phyloP scores from a whole-genome alignment of 2,329 filamentous ascomycete genomes.

The Venturia aucupariae region DNA sequence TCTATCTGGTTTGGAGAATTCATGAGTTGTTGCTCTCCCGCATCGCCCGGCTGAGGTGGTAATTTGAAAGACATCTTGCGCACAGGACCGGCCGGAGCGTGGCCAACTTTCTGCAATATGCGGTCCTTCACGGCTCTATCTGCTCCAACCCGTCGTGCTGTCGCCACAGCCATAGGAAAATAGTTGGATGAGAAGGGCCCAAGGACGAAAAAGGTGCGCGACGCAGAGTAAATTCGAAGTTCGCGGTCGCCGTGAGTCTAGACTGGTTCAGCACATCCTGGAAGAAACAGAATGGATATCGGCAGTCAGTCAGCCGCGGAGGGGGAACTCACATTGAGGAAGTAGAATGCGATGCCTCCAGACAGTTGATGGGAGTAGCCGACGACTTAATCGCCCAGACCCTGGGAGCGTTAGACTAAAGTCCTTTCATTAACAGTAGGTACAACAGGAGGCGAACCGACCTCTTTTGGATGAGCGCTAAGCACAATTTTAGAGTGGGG shows the following conservation, averaged over 20 bases:
- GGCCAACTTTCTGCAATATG: not conserved
- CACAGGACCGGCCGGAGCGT: not conserved
- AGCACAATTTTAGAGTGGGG: conserved; percentile 7
- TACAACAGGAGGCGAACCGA: conserved; percentile 4
- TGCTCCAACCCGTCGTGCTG: conserved; percentile 9
- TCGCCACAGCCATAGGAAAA: conserved; percentile 13
- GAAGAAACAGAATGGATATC: not conserved
- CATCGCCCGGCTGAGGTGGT: conserved; percentile 4
- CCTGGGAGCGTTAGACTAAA: not conserved
- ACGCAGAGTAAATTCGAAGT: not conserved
- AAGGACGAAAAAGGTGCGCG: not conserved
- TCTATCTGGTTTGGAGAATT: not conserved
- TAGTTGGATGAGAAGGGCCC: not conserved
- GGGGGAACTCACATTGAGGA: not conserved
- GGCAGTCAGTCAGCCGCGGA: not conserved
- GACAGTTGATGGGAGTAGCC: not conserved
- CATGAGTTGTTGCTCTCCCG: not conserved
- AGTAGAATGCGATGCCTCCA: not conserved
- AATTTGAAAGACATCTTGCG: conserved; percentile 10
- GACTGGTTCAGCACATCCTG: conserved; percentile 7
- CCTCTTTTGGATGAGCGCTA: not conserved
- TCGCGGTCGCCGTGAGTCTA: conserved; percentile 14
- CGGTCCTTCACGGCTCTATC: conserved; percentile 10
- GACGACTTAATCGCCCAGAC: conserved; percentile 1
- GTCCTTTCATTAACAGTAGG: conserved; percentile 6